Percentiles rank a stretch among this genome's conserved stretches.
Evolutionary conservation across 202 grass and related monocot genomes (phyloP).

Genomic region (Zoysia matrella): DNA sequence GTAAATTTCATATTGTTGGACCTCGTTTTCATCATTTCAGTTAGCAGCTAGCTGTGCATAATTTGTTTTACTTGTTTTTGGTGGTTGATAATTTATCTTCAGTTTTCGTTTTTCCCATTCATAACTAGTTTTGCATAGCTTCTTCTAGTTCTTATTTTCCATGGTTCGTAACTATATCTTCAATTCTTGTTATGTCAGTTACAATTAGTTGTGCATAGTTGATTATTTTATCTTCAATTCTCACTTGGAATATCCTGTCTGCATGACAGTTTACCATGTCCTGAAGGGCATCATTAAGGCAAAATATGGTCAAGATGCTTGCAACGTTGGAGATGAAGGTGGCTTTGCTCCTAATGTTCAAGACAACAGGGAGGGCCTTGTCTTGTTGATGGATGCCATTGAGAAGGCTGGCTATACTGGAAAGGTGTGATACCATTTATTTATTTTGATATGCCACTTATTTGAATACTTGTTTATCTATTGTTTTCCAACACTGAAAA

Average conservation of each 20-base stretch:
- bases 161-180: too few relatives aligned
- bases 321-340: slow-evolving; percentile 97
- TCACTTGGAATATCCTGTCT: slow-evolving; percentile 5
- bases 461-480: neutral
- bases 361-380: slow-evolving; percentile 94
- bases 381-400: slow-evolving; percentile 96
- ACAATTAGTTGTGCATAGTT: neutral
- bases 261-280: slow-evolving; percentile 75
- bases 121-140: too few relatives aligned
- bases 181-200: too few relatives aligned
- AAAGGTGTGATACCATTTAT: slow-evolving; percentile 51
- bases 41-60: too few relatives aligned
- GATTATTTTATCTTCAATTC: slow-evolving; percentile 12
- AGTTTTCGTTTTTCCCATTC: too few relatives aligned
- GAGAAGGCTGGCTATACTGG: slow-evolving; percentile 93
- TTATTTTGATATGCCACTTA: too few relatives aligned
- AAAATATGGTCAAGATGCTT: slow-evolving; percentile 98
- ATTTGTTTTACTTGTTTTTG: too few relatives aligned
- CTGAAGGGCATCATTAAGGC: slow-evolving; percentile 98
- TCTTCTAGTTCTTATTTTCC: too few relatives aligned
- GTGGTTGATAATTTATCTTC: too few relatives aligned
- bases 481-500: slow-evolving; percentile 8
- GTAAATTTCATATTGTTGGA: neutral
- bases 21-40: slow-evolving; percentile 1
- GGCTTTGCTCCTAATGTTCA: slow-evolving; percentile 99